phyloP scores from a whole-genome alignment of 768 basidiomycete species.

The Panaeolus papilionaceus region DNA sequence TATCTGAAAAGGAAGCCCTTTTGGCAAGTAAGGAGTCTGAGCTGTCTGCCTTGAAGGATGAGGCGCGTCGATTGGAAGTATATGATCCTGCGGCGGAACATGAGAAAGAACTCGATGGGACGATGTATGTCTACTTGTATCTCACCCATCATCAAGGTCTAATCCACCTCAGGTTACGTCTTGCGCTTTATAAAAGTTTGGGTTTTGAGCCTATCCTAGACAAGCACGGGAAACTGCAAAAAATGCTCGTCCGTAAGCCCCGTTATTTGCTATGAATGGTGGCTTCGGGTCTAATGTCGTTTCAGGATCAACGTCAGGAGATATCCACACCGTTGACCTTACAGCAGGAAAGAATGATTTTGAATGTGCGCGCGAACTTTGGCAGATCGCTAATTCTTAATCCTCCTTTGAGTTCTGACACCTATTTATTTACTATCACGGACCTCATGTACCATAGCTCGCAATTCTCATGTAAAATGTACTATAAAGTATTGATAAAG shows the following conservation, averaged over 20 bases:
- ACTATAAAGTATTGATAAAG: background rate
- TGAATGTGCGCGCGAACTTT: constrained; percentile 47
- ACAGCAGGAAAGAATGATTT: constrained; percentile 38
- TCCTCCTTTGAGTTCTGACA: background rate
- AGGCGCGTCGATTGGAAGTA: constrained; percentile 62
- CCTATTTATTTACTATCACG: constrained; percentile 9
- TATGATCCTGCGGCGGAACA: constrained; percentile 79
- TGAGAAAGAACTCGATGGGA: constrained; percentile 70
- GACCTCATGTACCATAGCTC: constrained; percentile 19
- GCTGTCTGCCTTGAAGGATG: constrained; percentile 70
- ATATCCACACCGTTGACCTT: constrained; percentile 49
- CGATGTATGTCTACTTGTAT: constrained; percentile 53
- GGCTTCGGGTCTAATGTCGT: constrained; percentile 15
- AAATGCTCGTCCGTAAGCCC: constrained; percentile 74
- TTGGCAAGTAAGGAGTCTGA: constrained; percentile 75
- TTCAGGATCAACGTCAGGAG: constrained; percentile 56
- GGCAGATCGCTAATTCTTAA: constrained; percentile 54
- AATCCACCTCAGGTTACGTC: constrained; percentile 55
- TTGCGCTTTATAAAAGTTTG: constrained; percentile 72
- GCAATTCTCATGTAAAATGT: constrained; percentile 20
- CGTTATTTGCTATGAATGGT: background rate
- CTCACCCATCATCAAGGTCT: background rate
- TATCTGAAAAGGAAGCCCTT: constrained; percentile 72
- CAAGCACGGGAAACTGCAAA: constrained; percentile 53
- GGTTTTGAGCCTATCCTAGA: constrained; percentile 74